These are phyloP conservation scores for Jaltomata sinuosa DNA, from an alignment of 257 asterid genomes.

Conservation along the genomic window DNA sequence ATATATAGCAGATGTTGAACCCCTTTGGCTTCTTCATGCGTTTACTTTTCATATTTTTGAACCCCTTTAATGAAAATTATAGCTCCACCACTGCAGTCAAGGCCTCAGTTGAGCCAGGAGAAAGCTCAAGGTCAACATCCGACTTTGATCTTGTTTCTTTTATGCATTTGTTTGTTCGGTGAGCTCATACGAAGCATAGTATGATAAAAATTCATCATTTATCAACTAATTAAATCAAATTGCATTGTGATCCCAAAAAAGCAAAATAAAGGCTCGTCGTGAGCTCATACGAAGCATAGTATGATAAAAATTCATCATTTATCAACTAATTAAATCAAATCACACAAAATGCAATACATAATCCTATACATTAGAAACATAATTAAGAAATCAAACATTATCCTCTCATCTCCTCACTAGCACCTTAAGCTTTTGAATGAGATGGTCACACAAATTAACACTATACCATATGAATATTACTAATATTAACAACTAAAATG, in stretches of 20 bases:
- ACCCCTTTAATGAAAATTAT: too few species aligned
- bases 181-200: not conserved
- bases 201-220: not conserved
- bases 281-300: not conserved
- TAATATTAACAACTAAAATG: too few species aligned
- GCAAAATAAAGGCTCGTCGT: too few species aligned
- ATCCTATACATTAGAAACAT: not conserved
- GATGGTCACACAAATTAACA: not conserved
- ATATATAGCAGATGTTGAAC: too few species aligned
- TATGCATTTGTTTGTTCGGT: not conserved
- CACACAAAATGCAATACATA: not conserved
- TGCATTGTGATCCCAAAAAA: too few species aligned
- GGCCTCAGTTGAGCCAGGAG: not conserved
- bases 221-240: not conserved
- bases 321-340: not conserved
- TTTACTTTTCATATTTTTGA: too few species aligned
- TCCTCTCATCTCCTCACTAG: not conserved
- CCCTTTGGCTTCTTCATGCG: too few species aligned
- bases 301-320: not conserved
- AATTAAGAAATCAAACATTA: not conserved
- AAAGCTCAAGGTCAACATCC: not conserved
- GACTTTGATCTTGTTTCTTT: not conserved
- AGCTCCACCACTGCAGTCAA: not conserved
- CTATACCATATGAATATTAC: not conserved
- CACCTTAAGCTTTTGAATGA: not conserved